A percentile compares a stretch with the other conserved stretches of the same genome.
Evolutionary conservation across 495 filamentous ascomycete species (phyloP).

Genomic region (Aspergillus ellipticus): DNA sequence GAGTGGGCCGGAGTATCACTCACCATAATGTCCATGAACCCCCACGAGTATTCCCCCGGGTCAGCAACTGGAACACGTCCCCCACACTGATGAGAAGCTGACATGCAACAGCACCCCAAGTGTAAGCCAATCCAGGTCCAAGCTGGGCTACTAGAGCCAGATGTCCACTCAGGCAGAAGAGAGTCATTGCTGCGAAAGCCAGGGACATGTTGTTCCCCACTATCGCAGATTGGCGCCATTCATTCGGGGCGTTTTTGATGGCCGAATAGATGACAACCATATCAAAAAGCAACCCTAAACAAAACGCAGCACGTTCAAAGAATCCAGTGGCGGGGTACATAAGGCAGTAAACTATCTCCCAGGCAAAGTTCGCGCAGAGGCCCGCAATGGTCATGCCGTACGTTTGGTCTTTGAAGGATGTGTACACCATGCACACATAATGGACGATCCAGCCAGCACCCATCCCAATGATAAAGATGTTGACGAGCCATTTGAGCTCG

Average conservation of each 20-base stretch:
- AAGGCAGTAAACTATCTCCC: conserved; percentile 20
- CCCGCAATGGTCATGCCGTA: conserved; percentile 21
- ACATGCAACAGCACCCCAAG: not conserved
- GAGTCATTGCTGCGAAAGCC: conserved; percentile 4
- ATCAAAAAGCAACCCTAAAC: conserved; percentile 10
- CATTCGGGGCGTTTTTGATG: conserved; percentile 12
- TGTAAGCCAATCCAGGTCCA: not conserved
- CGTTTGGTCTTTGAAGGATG: conserved; percentile 16
- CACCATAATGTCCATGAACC: conserved; percentile 3
- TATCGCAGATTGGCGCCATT: conserved; percentile 18
- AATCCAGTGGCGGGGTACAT: conserved; percentile 11
- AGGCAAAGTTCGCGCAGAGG: conserved; percentile 19
- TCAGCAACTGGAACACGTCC: not conserved
- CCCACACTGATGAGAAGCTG: conserved; percentile 2
- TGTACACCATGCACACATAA: conserved; percentile 15
- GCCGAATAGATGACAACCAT: conserved; percentile 12
- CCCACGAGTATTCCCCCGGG: not conserved
- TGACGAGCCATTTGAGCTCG: conserved; percentile 5
- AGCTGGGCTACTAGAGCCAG: conserved; percentile 6
- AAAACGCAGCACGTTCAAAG: not conserved
- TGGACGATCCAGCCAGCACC: conserved; percentile 16
- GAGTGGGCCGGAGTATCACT: not conserved
- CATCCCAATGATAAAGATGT: conserved; percentile 15
- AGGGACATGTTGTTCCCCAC: conserved; percentile 6
- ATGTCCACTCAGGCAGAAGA: conserved; percentile 6